phyloP scores from a whole-genome alignment of 106 monocot species.

The Dendrobium officinale region DNA sequence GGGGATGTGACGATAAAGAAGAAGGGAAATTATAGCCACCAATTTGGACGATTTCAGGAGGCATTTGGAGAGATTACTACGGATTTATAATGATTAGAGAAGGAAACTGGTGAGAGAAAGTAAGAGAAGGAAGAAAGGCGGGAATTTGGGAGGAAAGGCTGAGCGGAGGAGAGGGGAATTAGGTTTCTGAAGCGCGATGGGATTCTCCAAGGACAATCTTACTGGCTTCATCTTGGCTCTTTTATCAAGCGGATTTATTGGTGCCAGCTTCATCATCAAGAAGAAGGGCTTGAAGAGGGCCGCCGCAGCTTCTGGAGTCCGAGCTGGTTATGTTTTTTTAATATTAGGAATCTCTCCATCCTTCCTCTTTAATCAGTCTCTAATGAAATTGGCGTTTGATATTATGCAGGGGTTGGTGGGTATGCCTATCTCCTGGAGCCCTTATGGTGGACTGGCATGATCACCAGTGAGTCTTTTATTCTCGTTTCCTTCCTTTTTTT shows the following conservation, averaged over 20 bases:
- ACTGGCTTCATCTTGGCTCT: conserved; percentile 68
- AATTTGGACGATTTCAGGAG: neutral
- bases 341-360: neutral
- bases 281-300: conserved; percentile 53
- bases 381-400: neutral
- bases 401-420: conserved; percentile 49
- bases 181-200: conserved; percentile 17
- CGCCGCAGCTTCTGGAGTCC: conserved; percentile 49
- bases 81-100: neutral
- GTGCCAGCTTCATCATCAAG: conserved; percentile 81
- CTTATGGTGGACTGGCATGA: conserved; percentile 76
- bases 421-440: conserved; percentile 65
- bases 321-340: conserved; percentile 26
- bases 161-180: neutral
- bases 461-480: conserved; percentile 43
- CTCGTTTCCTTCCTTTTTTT: neutral
- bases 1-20: neutral
- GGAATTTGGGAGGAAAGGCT: neutral
- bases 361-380: neutral
- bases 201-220: conserved; percentile 48
- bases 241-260: conserved; percentile 70
- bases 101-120: neutral
- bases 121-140: neutral
- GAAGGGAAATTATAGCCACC: neutral
- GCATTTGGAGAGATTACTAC: neutral